phyloP scores from a whole-genome alignment of 2,329 filamentous ascomycete genomes.

The Aspergillus sojae region DNA sequence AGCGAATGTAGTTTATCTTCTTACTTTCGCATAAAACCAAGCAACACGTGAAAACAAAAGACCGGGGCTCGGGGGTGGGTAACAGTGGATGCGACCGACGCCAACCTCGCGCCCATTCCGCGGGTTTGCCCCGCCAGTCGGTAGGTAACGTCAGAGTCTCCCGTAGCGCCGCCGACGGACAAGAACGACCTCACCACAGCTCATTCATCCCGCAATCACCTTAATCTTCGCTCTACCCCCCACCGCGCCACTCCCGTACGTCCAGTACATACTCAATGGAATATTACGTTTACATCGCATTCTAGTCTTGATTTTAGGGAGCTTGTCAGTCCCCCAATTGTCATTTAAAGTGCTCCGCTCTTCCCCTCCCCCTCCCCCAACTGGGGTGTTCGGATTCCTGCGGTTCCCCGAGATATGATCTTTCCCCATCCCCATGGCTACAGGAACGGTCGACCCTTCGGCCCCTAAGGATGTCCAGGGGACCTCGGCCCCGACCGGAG shows the following conservation, averaged over 20 bases:
- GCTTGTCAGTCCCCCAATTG: conserved; percentile 18
- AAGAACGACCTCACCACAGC: conserved; percentile 1
- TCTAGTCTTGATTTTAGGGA: conserved; percentile 1
- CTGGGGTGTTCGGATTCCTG: conserved; percentile 2
- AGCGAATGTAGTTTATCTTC: background rate
- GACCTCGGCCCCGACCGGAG: conserved; percentile 22
- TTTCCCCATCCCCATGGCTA: conserved; percentile 42
- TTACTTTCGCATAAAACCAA: background rate
- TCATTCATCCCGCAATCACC: conserved; percentile 5
- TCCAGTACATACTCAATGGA: conserved; percentile 5
- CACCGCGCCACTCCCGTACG: background rate
- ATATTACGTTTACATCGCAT: conserved; percentile 7
- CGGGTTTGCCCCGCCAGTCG: conserved; percentile 25
- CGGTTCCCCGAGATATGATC: conserved; percentile 35
- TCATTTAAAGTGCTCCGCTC: conserved; percentile 1
- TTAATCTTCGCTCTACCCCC: background rate
- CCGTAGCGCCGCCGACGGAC: conserved; percentile 17
- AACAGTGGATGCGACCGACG: background rate
- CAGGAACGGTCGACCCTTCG: conserved; percentile 41
- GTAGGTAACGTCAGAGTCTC: conserved; percentile 31
- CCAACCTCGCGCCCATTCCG: conserved; percentile 1
- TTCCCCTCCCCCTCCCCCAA: conserved; percentile 1
- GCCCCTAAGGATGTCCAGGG: conserved; percentile 32
- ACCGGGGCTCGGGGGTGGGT: conserved; percentile 1
- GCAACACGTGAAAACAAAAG: background rate